Conservation (phyloP, 2,329 filamentous ascomycete species). For the Talaromyces sp. region DNA sequence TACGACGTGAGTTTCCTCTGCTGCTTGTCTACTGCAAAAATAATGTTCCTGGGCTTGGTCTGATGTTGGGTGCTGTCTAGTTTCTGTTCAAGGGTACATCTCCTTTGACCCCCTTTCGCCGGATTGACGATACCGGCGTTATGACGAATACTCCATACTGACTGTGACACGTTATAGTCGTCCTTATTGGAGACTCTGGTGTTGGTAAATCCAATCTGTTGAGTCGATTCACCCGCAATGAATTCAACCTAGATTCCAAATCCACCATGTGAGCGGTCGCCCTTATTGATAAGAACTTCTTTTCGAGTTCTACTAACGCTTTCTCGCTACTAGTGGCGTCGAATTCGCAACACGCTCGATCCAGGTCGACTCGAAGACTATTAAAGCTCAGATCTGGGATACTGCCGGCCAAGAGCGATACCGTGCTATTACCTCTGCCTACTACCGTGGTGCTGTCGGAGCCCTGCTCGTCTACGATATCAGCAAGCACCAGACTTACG, state of each 20-base stretch:
- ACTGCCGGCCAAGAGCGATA: constrained; percentile 98
- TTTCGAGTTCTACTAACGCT: background rate
- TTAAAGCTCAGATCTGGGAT: constrained; percentile 99
- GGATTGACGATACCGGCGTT: background rate
- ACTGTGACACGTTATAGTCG: constrained; percentile 54
- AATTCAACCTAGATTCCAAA: constrained; percentile 99
- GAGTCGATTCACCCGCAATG: constrained; percentile 98
- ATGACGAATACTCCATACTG: constrained; percentile 4
- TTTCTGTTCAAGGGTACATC: constrained; percentile 89
- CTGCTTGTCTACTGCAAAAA: background rate
- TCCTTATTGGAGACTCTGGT: constrained; percentile 97
- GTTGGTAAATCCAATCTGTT: constrained; percentile 99
- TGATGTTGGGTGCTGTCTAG: constrained; percentile 52
- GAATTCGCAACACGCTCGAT: constrained; percentile 98
- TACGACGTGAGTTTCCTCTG: constrained; percentile 77
- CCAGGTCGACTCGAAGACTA: constrained; percentile 98
- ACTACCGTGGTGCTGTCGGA: constrained; percentile 96
- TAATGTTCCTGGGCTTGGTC: constrained; percentile 15
- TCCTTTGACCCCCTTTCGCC: constrained; percentile 13
- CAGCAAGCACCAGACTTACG: constrained; percentile 98
- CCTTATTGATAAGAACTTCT: background rate
- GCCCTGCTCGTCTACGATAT: constrained; percentile 98
- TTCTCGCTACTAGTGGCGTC: constrained; percentile 55
- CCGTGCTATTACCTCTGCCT: constrained; percentile 97
- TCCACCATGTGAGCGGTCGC: constrained; percentile 65